Evolutionary conservation across 768 basidiomycete genomes (phyloP), one percentile per base, ranked within the genome.

Genomic region (Suillus ampliporus): DNA sequence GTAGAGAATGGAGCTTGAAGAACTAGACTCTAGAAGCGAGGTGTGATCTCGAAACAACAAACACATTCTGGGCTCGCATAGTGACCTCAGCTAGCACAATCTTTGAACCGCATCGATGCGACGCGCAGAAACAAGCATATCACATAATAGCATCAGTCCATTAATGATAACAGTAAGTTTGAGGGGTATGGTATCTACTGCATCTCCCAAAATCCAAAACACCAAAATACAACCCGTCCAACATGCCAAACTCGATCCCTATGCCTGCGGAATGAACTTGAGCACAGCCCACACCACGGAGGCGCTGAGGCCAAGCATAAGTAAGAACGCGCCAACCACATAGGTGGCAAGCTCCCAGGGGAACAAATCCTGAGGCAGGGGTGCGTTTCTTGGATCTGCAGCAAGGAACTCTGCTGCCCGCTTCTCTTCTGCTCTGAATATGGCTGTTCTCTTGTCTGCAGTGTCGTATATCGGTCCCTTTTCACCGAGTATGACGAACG

Each of bases 401-500:
- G 64, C 60, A 63, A 68, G 64, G 67, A 71, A 57, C 60, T 73
- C 76, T 5, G 74, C 65, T 23, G 82, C 80, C 57, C 77, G 76
- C 65, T 81, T 74, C 65, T 86, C 78, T 65, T 85, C 80, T 43
- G 73, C 60, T 37, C 79, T 69, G 40, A 84, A 75, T 34, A 91
- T 79, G 4, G 74, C 74, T 2, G 87, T 80, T 19, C 91, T 87
- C 15, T 86, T 80, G 72, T 92, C 90, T 28, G 69, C 50, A 3
- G 79, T 70, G 71, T 89, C 77, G 65, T 85, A 80, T 3, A 74
- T 67, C 37, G 76, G 66, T 1, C 72, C 69, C 4, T 64, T 54
- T 31, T 66, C 53, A 11, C 66, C 67, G 28, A 72, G 61, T 1
- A 67, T 21, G 48, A 99, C 85, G 80, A 97, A 97, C 3, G 95